Conservation (phyloP, 1,284 basidiomycete species). For the Anthracocystis walkeri region DNA sequence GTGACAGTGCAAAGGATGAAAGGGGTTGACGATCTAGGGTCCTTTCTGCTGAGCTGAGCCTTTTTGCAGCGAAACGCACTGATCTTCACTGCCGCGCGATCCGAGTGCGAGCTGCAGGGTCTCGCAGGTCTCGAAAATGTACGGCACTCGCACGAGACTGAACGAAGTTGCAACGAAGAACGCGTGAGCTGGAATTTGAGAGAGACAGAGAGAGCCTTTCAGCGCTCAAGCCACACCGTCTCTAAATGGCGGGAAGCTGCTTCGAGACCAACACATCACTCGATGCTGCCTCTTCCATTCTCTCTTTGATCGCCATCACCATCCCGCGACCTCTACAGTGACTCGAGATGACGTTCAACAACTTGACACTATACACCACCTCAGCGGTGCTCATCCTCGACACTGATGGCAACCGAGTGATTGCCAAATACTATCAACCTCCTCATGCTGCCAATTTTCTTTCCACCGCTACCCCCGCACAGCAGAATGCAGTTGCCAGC, state of each 20-base stretch:
- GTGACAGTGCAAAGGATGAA: not conserved
- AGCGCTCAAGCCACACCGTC: constrained; percentile 16
- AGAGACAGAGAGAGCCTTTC: not conserved
- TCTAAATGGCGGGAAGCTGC: not conserved
- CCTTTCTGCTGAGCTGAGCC: constrained; percentile 7
- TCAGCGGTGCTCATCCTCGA: constrained; percentile 85
- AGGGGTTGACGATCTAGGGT: not conserved
- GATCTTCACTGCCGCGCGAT: not conserved
- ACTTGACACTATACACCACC: constrained; percentile 68
- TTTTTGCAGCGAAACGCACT: not conserved
- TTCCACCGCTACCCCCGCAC: constrained; percentile 41
- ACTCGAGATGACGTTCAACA: constrained; percentile 54
- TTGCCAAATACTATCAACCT: constrained; percentile 92
- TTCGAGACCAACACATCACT: constrained; percentile 19
- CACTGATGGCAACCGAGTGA: constrained; percentile 89
- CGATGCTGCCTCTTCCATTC: not conserved
- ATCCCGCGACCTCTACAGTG: not conserved
- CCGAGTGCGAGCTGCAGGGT: constrained; percentile 6
- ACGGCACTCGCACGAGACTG: not conserved
- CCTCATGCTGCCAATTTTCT: constrained; percentile 73
- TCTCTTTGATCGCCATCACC: not conserved
- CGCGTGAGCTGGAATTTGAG: constrained; percentile 14
- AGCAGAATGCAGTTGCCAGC: constrained; percentile 52
- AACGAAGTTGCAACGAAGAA: not conserved
- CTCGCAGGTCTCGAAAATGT: not conserved